These are phyloP conservation scores for Hypomyces perniciosus DNA, from an alignment of 2,329 filamentous ascomycete genomes.

Conservation along the genomic window DNA sequence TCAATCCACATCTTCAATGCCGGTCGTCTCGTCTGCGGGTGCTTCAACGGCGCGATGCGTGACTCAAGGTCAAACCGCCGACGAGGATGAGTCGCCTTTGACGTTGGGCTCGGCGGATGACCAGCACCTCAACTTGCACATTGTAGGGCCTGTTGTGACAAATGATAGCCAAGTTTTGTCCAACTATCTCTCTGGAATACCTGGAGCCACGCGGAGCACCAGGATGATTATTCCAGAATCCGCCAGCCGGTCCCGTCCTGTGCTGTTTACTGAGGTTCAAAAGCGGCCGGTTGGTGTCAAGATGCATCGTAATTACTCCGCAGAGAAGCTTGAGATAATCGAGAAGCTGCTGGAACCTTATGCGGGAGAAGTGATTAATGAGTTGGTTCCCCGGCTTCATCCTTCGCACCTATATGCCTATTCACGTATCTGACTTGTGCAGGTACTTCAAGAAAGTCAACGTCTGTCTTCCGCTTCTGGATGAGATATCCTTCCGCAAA, in stretches of 20 bases:
- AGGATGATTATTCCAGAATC: slow-evolving; percentile 27
- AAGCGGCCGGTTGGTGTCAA: slow-evolving; percentile 39
- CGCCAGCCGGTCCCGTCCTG: slow-evolving; percentile 29
- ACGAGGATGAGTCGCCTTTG: slow-evolving; percentile 22
- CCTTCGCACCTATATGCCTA: slow-evolving; percentile 20
- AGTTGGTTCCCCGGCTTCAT: slow-evolving; percentile 21
- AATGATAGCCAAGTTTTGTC: slow-evolving; percentile 56
- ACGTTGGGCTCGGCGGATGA: slow-evolving; percentile 29
- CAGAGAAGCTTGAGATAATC: slow-evolving; percentile 47
- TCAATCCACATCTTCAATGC: slow-evolving; percentile 1
- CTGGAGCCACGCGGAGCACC: slow-evolving; percentile 23
- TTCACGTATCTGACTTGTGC: neutral
- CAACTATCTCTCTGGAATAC: slow-evolving; percentile 43
- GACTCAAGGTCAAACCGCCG: neutral
- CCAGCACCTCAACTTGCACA: slow-evolving; percentile 41
- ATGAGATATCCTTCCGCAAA: slow-evolving; percentile 46
- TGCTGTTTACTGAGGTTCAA: slow-evolving; percentile 42
- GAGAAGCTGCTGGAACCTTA: slow-evolving; percentile 55
- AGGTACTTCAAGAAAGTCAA: slow-evolving; percentile 53
- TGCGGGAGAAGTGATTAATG: slow-evolving; percentile 42
- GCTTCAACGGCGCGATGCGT: neutral
- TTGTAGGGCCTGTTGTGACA: slow-evolving; percentile 54
- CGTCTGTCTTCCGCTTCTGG: slow-evolving; percentile 55
- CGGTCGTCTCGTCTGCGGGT: neutral
- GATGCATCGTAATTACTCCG: slow-evolving; percentile 31